Base-by-base conservation (phyloP, 1,139 yeast species). In the Hyphopichia wangnamkhiaoensis region DNA sequence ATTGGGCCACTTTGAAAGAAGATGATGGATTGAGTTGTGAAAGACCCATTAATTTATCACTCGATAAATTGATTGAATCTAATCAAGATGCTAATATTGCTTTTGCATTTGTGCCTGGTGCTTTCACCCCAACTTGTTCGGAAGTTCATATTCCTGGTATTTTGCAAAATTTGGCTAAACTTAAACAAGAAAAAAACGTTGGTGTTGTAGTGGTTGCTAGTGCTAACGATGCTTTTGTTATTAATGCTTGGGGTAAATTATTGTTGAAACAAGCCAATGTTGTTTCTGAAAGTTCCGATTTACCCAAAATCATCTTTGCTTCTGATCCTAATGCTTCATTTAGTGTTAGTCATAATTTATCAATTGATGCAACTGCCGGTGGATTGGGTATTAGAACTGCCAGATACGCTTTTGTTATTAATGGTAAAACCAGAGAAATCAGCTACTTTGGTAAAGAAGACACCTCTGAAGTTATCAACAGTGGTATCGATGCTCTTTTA, bases 41-140 rank as follows among this genome's bases (percentile, higher is more conserved):
- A 36, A 63, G 63, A 35, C 61, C 65, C 23, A 49, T 54, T 19
- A 38, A 43, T 23, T 45, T 62, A 12, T 44, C 52, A 6, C 34
- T 61, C 9, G 63, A 59, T 40, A 47, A 54, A 18, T 43, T 59
- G 10, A 23, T 56, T 12, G 38, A 45, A 16, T 30, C 73, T 48
- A 75, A 75, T 61, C 40, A 31, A 4, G 28, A 38, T 10, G 52
- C 59, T 10, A 78, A 74, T 49, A 75, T 86, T 34, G 80, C 86
- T 32, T 71, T 88, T 52, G 88, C 91, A 31, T 77, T 88, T 41
- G 95, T 87, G 20, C 96, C 96, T 45, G 95, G 95, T 48, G 95
- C 96, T 18, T 89, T 88, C 74, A 86, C 96, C 28, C 95, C 95
- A 49, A 82, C 95, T 5, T 89, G 96, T 67, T 80, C 93, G 27